phyloP scores from a whole-genome alignment of 192 early-diverging fungal species.

The Coemansia sp. region DNA sequence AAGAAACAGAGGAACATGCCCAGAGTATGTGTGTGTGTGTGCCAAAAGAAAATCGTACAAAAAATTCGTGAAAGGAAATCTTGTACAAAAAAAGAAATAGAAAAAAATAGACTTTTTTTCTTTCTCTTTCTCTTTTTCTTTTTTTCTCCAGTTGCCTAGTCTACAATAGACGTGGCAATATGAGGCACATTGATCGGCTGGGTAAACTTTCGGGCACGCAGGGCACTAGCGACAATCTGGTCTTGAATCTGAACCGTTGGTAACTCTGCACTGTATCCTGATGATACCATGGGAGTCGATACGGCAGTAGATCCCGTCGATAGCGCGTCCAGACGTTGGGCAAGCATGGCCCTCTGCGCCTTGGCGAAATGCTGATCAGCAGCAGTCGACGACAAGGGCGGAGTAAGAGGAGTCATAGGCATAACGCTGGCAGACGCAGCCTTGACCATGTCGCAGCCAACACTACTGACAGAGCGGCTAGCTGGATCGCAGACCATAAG shows the following conservation, averaged over 20 bases:
- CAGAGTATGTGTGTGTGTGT: not conserved
- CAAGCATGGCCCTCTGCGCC: not conserved
- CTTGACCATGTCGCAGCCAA: not conserved
- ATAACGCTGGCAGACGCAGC: not conserved
- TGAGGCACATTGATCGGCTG: not conserved
- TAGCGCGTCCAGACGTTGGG: not conserved
- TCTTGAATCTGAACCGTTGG: conserved; percentile 17
- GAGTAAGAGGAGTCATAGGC: conserved; percentile 5
- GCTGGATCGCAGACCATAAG: conserved; percentile 41
- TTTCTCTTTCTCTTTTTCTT: too few relatives aligned
- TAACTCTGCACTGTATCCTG: conserved; percentile 16
- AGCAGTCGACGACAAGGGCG: conserved; percentile 1
- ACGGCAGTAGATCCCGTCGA: not conserved
- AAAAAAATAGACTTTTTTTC: too few relatives aligned
- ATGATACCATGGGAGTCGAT: not conserved
- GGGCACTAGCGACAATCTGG: not conserved
- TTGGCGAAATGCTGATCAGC: conserved; percentile 4
- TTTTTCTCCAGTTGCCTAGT: not conserved
- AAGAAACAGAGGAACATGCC: not conserved
- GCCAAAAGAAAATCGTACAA: conserved; percentile 7
- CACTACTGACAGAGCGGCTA: not conserved
- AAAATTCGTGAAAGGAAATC: not conserved
- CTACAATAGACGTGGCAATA: not conserved
- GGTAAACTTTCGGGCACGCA: conserved; percentile 9
- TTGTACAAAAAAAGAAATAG: not conserved